phyloP scores from a whole-genome alignment of 2,329 filamentous ascomycete species.

The Penicillium sp. region DNA sequence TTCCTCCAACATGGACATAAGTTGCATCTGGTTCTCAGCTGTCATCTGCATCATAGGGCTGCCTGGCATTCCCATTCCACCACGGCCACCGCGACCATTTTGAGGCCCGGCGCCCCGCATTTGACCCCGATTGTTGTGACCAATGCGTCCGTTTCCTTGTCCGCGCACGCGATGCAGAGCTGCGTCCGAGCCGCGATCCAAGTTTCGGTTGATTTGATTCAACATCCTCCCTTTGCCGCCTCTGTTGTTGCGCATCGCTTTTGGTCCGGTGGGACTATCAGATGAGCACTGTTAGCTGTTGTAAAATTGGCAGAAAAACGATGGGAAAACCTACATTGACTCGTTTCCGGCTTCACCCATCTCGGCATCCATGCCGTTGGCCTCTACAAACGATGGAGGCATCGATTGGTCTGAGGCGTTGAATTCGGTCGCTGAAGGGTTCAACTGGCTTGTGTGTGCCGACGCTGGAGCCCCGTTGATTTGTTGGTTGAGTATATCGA shows the following conservation, averaged over 20 bases:
- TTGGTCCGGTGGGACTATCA: conserved; percentile 83
- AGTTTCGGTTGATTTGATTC: conserved; percentile 76
- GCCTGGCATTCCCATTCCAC: conserved; percentile 44
- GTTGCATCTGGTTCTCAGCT: conserved; percentile 68
- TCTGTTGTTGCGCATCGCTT: conserved; percentile 81
- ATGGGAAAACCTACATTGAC: conserved; percentile 35
- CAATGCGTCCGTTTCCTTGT: conserved; percentile 75
- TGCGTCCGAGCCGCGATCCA: conserved; percentile 75
- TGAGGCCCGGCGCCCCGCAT: conserved; percentile 64
- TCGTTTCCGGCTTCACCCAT: conserved; percentile 62
- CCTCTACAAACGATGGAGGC: conserved; percentile 10
- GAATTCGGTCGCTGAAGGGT: conserved; percentile 34
- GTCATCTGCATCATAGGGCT: conserved; percentile 54
- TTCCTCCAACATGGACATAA: conserved; percentile 78
- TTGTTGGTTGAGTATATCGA: conserved; percentile 65
- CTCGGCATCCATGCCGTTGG: conserved; percentile 63
- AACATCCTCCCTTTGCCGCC: conserved; percentile 75
- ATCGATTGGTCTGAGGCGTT: neutral
- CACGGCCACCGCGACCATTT: conserved; percentile 45
- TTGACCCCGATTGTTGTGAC: conserved; percentile 68
- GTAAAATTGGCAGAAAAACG: neutral
- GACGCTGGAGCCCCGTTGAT: conserved; percentile 52
- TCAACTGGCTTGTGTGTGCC: conserved; percentile 25
- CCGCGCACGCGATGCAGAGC: conserved; percentile 77
- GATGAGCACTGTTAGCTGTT: conserved; percentile 40